phyloP scores from a whole-genome alignment of 2,329 filamentous ascomycete genomes.

The Fusarium praegraminearum region DNA sequence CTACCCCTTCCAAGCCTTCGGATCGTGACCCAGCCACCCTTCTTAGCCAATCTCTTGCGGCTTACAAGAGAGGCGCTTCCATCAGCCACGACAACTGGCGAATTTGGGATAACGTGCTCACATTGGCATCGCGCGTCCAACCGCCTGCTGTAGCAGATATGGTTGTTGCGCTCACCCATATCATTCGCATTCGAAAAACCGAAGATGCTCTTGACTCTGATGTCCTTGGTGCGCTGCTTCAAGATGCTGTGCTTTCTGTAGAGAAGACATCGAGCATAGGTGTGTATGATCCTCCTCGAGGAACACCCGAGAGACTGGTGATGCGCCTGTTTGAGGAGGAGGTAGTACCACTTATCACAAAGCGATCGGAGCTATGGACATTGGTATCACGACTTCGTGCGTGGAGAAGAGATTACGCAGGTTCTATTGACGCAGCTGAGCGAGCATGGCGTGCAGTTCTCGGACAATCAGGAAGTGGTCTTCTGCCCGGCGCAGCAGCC shows the following conservation, averaged over 20 bases:
- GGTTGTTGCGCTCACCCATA: conserved; percentile 76
- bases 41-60: conserved; percentile 80
- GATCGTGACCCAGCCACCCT: conserved; percentile 68
- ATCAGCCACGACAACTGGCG: conserved; percentile 88
- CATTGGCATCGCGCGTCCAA: conserved; percentile 80
- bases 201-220: conserved; percentile 83
- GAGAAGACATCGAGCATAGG: conserved; percentile 49
- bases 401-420: conserved; percentile 77
- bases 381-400: conserved; percentile 77
- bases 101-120: conserved; percentile 97
- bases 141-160: conserved; percentile 83
- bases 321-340: conserved; percentile 79
- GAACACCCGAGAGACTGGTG: conserved; percentile 71
- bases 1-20: conserved; percentile 35
- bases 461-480: conserved; percentile 60
- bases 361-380: conserved; percentile 80
- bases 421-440: conserved; percentile 85
- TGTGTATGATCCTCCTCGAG: conserved; percentile 60
- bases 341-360: conserved; percentile 86
- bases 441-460: conserved; percentile 86
- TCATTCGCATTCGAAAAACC: conserved; percentile 81
- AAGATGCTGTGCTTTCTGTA: conserved; percentile 71
- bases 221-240: conserved; percentile 77
- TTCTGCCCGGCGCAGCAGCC: conserved; percentile 58
- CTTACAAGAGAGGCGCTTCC: conserved; percentile 87